Percentiles rank a stretch among this genome's conserved stretches.
Evolutionary conservation across 495 filamentous ascomycete species (phyloP).

Genomic region (Penicillium malachiteum): DNA sequence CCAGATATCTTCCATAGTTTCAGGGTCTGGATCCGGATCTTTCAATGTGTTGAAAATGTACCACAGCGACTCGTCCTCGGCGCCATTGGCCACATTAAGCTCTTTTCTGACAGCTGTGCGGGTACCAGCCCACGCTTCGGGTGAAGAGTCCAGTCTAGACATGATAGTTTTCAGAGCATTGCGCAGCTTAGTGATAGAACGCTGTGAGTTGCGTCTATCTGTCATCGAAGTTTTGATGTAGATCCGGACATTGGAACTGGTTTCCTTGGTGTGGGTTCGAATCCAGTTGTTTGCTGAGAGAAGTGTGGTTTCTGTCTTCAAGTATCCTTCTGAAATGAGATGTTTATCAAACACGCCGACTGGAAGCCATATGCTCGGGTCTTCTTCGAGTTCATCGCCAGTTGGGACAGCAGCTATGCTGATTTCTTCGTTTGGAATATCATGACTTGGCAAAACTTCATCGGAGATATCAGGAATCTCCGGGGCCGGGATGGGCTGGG

Average conservation of each 20-base stretch:
- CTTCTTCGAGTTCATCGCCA: neutral
- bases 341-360: constrained; percentile 14
- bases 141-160: constrained; percentile 55
- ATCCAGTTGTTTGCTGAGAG: constrained; percentile 38
- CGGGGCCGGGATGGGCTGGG: neutral
- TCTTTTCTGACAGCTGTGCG: constrained; percentile 1
- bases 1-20: constrained; percentile 53
- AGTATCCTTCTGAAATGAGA: neutral
- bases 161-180: constrained; percentile 53
- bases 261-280: constrained; percentile 16
- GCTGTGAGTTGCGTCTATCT: constrained; percentile 47
- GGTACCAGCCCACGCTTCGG: constrained; percentile 56
- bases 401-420: neutral
- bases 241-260: constrained; percentile 46
- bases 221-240: constrained; percentile 70
- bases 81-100: constrained; percentile 9
- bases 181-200: constrained; percentile 39
- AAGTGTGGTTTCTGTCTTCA: constrained; percentile 19
- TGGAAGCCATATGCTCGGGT: constrained; percentile 6
- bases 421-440: neutral
- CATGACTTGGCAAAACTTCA: neutral
- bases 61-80: constrained; percentile 64
- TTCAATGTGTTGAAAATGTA: constrained; percentile 84
- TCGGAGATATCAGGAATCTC: neutral
- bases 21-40: constrained; percentile 61